Base-by-base conservation (phyloP, 164 flowering plant species). In the Piper betle region DNA sequence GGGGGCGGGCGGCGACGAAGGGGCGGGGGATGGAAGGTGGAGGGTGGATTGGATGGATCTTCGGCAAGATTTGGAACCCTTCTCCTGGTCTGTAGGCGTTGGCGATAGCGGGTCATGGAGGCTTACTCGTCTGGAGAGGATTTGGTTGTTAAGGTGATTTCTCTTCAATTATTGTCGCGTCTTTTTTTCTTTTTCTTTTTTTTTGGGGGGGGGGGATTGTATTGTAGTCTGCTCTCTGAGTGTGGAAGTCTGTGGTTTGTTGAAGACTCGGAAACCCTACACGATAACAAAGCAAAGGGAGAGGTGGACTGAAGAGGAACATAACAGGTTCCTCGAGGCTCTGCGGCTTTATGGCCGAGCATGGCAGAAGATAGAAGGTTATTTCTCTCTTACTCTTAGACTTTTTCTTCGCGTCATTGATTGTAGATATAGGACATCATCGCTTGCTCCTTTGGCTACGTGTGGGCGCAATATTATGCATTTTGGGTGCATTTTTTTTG, bases 341-440 rank as follows among this genome's bases (percentile, higher is more conserved):
- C 67, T 92, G 76, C 89, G 84, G 77, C 89, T 92, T 57, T 74
- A 89, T 76, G 98, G 98, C 5, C 80, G 98, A 71, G 96, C 89
- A 66, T 92, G 98, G 98, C 96, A 87, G 76, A 85, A 82, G n/a
- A 89, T 92, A 8, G 96, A 92, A 92, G 98, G 98, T 89, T 40
- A 52, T 68, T 17, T 61, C 18, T 52, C 20, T 25, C 1, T 20
- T 4, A 38, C 60, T 33, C 15, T 6, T 16, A 37, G 3, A 2
- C 42, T 2, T 11, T 57, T 57, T 11, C 15, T 37, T 58, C 6
- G 20, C 15, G 39, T 39, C 15, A n/a, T 17, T 54, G 16, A 10
- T 46, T 42, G 9, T 10, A 42, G 6, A 10, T 42, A 10, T 42
- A 10, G 33, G 33, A 25, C 33, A 25, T 25, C 33, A 25, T 25